Evolutionary conservation across 257 asterid genomes (phyloP), one percentile per base, ranked within the genome.

Genomic region (Plantago ovata): DNA sequence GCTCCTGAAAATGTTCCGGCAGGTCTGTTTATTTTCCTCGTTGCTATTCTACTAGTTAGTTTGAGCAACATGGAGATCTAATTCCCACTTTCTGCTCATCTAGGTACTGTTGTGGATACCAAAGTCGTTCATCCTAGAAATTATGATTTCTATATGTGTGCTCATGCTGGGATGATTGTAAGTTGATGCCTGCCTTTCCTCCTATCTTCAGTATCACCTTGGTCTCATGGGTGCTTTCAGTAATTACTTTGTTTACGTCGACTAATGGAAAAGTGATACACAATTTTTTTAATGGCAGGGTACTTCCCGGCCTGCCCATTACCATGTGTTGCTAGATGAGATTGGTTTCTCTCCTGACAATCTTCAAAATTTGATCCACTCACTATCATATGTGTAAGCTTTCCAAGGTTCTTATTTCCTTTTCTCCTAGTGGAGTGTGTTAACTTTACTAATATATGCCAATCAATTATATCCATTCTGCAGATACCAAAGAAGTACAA

Each of bases 321-420:
- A 91, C 73, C 98, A 87, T 45, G 88, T 87, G 41, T 74, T 91
- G 82, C 75, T 81, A 18, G 95, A 91, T 69, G 98, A 91, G 75
- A 91, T 87, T 55, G 96, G 96, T 70, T 91, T 91, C 87, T 78
- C 98, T 62, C 92, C 98, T 10, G 91, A 85, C 67, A 78, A 62
- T 62, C 75, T 91, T 57, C 98, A 91, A 74, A 79, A 84, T 56
- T 77, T 91, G 69, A 80, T 91, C 63, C 96, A 81, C 72, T 81
- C 94, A 41, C 79, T 87, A 23, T 83, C 96, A 60, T 87, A 87
- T 21, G 95, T 85, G 98, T 91, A 87, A 83, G 94, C 63, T 64
- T 73, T 54, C 53, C 36, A 20, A 21, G 63, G 18, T 20, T 44
- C 21, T 39, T 55, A 9, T 61, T 19, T 60, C 51, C 32, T 38